Conservation (phyloP, 2,329 filamentous ascomycete genomes). For the Tolypocladium pustulatum region DNA sequence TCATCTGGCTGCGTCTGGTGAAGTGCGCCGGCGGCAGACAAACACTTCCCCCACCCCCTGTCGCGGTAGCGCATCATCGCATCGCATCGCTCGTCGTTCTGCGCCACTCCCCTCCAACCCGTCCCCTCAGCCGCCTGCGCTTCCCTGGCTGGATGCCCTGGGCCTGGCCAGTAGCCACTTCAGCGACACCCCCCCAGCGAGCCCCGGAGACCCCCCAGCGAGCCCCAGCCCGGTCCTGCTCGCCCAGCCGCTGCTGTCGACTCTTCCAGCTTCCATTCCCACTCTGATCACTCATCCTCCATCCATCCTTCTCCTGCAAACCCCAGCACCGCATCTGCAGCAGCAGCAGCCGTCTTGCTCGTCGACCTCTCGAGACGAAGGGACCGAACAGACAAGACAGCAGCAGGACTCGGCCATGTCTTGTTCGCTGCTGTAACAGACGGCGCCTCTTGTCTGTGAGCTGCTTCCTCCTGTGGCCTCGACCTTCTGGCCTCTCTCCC, state of each 20-base stretch:
- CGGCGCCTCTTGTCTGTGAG: not conserved
- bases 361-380: not conserved
- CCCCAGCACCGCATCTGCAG: not conserved
- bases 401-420: conserved; percentile 2
- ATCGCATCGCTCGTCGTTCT: not conserved
- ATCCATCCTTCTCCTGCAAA: not conserved
- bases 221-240: not conserved
- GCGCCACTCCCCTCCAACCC: conserved; percentile 1
- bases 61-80: conserved; percentile 1
- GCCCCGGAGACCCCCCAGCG: not conserved
- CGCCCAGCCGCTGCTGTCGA: not conserved
- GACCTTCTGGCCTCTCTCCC: not conserved
- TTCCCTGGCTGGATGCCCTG: not conserved
- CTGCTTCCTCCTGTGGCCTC: not conserved
- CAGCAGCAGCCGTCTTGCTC: not conserved
- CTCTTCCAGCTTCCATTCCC: not conserved
- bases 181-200: not conserved
- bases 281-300: not conserved
- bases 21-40: not conserved
- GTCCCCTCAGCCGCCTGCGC: not conserved
- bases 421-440: not conserved
- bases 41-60: not conserved
- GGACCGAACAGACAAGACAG: not conserved
- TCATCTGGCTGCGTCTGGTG: not conserved
- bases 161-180: not conserved